Evolutionary conservation across 2,329 filamentous ascomycete genomes (phyloP), one percentile per base, ranked within the genome.

Genomic region (Claviceps cyperi): DNA sequence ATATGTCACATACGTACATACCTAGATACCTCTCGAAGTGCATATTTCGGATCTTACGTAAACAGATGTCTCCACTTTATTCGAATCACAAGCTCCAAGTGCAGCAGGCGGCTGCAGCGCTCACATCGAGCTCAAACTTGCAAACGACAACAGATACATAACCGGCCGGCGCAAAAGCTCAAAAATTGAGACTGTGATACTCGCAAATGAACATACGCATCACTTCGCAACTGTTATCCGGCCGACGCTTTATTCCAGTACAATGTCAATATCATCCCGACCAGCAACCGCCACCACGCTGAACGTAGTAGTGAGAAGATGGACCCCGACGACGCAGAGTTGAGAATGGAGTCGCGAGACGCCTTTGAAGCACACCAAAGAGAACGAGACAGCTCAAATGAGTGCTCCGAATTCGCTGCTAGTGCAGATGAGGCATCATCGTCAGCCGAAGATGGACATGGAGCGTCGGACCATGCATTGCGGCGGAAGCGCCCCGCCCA

Each of bases 401-500:
- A 43, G 8, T 35, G 28, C 37, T 15, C 51, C 3, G 45, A 51
- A 9, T 19, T 19, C 36, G 13, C 43, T 28, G 43, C 15, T 6
- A 28, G 43, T 19, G 40, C 43, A 35, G 37, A 41, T 15, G 22
- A 43, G n/a, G 13, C 13, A 15, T 14, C 5, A 6, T 40, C 48
- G n/a, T 22, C 22, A 44, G 43, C 24, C 24, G 43, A 37, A 6
- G 50, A 45, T 6, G 51, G 14, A 22, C 19, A 50, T 14, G 37
- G 43, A 6, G 50, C 32, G 14, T 46, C 52, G 5, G 46, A 53
- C 2, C 54, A 51, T 5, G 51, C 49, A 11, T 60, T 55, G 14
- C 52, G 54, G 1, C 56, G 62, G 22, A 70, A 69, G 53, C 59
- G 62, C 14, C 55, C 56, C 6, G 60, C 61, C 0, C 54, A 61